Evolutionary conservation across 164 flowering plant genomes (phyloP).

Genomic region (Tetrastigma voinierianum): DNA sequence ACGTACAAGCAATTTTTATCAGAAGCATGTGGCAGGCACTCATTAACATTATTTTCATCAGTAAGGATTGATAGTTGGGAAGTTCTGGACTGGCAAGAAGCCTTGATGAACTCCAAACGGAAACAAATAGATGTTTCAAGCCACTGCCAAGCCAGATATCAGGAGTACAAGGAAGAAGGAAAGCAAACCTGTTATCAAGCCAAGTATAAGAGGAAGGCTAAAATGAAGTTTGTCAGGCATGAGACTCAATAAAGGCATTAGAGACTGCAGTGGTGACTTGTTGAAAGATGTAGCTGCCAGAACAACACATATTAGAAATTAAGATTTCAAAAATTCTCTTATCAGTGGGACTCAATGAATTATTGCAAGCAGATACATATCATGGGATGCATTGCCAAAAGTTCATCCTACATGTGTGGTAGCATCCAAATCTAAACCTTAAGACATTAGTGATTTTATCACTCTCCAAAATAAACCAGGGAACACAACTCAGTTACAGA

Average conservation of each 20-base stretch:
- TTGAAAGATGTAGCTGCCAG: slow-evolving; percentile 67
- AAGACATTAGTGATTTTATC: too few species aligned
- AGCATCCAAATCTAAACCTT: too few species aligned
- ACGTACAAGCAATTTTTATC: neutral
- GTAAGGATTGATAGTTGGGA: neutral
- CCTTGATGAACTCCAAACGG: neutral
- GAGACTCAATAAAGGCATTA: slow-evolving; percentile 39
- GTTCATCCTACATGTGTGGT: too few species aligned
- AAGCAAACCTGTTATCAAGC: slow-evolving; percentile 47
- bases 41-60: too few species aligned
- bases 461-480: too few species aligned
- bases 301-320: slow-evolving; percentile 1
- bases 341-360: neutral
- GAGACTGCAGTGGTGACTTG: slow-evolving; percentile 51
- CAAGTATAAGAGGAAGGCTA: slow-evolving; percentile 40
- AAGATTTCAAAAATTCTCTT: neutral
- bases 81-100: too few species aligned
- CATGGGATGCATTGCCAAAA: too few species aligned
- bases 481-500: too few species aligned
- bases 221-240: slow-evolving; percentile 44
- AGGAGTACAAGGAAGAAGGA: slow-evolving; percentile 2
- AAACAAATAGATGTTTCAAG: neutral
- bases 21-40: neutral
- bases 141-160: neutral
- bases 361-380: too few species aligned